These are phyloP conservation scores for Globisporangium canariense DNA, from an alignment of 352 stramenopile species.

Conservation along the genomic window DNA sequence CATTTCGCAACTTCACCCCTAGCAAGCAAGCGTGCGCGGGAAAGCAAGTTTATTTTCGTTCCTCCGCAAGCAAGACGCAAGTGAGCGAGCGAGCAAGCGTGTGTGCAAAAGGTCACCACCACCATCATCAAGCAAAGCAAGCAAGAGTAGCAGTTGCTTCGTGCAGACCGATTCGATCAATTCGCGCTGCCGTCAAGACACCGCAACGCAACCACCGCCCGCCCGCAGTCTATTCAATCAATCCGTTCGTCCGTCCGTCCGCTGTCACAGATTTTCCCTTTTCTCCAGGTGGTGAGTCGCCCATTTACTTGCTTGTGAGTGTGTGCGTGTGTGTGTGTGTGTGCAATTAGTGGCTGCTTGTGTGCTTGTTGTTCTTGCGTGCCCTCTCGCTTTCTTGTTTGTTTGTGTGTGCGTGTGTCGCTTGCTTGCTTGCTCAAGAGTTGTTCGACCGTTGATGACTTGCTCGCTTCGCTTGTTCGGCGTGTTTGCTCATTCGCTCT, in stretches of 20 bases:
- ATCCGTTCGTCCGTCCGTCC: not conserved
- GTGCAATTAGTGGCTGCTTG: not conserved
- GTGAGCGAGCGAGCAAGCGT: not conserved
- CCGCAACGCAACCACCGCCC: not conserved
- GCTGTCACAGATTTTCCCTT: conserved; percentile 2
- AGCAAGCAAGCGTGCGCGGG: conserved; percentile 11
- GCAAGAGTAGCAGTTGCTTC: not conserved
- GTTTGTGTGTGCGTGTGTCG: not conserved
- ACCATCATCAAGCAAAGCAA: not conserved
- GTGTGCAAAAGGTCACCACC: not conserved
- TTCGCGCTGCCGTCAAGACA: not conserved
- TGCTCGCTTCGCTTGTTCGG: no score
- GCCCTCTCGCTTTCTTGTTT: conserved; percentile 4
- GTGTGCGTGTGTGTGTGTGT: no score
- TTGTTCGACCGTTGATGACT: no score
- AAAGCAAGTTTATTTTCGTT: conserved; percentile 10
- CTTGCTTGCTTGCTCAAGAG: not conserved
- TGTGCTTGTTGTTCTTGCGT: not conserved
- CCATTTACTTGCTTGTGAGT: no score
- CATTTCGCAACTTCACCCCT: conserved; percentile 28
- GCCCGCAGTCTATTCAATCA: no score
- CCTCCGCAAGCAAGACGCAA: not conserved
- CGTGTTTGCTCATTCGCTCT: not conserved
- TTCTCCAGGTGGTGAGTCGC: not conserved
- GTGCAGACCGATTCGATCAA: not conserved